A percentile compares a stretch with the other conserved stretches of the same genome.
These are phyloP conservation scores for Vitis hybrid DNA, from an alignment of 177 flowering plant species.

Conservation along the genomic window DNA sequence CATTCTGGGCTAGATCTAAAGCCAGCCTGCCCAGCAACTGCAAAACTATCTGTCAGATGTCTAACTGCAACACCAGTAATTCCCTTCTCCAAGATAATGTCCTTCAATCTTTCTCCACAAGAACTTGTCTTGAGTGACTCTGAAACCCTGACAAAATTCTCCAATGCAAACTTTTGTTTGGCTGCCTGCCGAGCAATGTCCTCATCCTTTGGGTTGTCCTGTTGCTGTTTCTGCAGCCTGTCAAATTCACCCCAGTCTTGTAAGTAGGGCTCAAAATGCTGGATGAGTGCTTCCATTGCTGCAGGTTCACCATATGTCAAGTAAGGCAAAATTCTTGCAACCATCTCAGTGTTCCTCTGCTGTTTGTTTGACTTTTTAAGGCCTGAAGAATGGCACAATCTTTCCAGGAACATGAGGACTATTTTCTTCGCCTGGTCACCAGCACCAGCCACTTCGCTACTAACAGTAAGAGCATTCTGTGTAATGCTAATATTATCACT, in stretches of 20 bases:
- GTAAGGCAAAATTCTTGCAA: slow-evolving; percentile 95
- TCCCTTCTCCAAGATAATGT: slow-evolving; percentile 87
- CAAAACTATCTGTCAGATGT: slow-evolving; percentile 76
- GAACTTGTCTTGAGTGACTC: slow-evolving; percentile 97
- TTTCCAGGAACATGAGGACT: slow-evolving; percentile 92
- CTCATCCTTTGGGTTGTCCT: slow-evolving; percentile 80
- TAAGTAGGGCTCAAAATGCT: slow-evolving; percentile 88
- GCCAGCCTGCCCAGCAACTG: slow-evolving; percentile 72
- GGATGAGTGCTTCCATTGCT: slow-evolving; percentile 96
- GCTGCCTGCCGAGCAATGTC: slow-evolving; percentile 64
- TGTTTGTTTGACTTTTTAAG: slow-evolving; percentile 92
- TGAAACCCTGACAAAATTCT: slow-evolving; percentile 95
- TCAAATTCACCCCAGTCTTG: slow-evolving; percentile 85
- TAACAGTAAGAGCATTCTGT: slow-evolving; percentile 66
- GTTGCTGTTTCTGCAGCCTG: slow-evolving; percentile 61
- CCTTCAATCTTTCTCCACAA: slow-evolving; percentile 93
- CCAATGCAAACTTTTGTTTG: slow-evolving; percentile 75
- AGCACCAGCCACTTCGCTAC: slow-evolving; percentile 80
- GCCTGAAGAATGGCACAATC: slow-evolving; percentile 78
- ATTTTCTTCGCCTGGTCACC: slow-evolving; percentile 97
- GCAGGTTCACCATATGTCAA: slow-evolving; percentile 97
- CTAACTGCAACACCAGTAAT: slow-evolving; percentile 72
- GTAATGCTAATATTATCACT: slow-evolving; percentile 76
- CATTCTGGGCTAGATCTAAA: slow-evolving; percentile 74
- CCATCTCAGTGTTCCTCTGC: slow-evolving; percentile 99